Evolutionary conservation across 2,329 filamentous ascomycete species (phyloP).

Genomic region (Epicoccum nigrum): DNA sequence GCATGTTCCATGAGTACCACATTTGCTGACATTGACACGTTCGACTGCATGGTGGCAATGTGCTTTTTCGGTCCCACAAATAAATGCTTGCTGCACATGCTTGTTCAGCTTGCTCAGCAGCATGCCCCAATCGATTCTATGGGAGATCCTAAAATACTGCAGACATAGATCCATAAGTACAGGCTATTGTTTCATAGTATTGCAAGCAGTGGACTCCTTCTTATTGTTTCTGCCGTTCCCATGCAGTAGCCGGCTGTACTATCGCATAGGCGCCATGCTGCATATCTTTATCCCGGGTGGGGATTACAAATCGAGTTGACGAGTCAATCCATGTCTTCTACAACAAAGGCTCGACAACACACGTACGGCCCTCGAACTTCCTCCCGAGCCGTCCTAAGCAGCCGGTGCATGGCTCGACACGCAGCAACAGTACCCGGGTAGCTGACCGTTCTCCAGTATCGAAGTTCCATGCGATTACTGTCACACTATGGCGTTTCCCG

Average conservation of each 20-base stretch:
- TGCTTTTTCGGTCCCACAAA: neutral
- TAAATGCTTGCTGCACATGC: neutral
- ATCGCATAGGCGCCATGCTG: too few relatives aligned
- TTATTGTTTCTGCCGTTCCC: too few relatives aligned
- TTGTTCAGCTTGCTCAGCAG: too few relatives aligned
- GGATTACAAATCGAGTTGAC: too few relatives aligned
- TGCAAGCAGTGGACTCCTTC: too few relatives aligned
- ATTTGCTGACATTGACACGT: neutral
- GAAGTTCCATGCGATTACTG: constrained; percentile 7
- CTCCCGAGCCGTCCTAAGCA: neutral
- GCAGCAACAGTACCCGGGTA: too few relatives aligned
- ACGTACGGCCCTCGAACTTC: neutral
- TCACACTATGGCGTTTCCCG: constrained; percentile 4
- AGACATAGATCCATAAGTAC: too few relatives aligned
- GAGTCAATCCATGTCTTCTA: neutral
- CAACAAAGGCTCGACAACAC: neutral
- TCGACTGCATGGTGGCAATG: constrained; percentile 1
- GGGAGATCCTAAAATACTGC: too few relatives aligned
- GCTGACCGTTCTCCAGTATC: neutral
- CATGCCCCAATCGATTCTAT: neutral
- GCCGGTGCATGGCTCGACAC: neutral
- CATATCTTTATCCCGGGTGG: too few relatives aligned
- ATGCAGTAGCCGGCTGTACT: too few relatives aligned
- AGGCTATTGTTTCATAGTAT: too few relatives aligned
- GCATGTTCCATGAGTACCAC: too few relatives aligned